Evolutionary conservation across 2,329 filamentous ascomycete genomes (phyloP).

Genomic region (Bipolaris oryzae): DNA sequence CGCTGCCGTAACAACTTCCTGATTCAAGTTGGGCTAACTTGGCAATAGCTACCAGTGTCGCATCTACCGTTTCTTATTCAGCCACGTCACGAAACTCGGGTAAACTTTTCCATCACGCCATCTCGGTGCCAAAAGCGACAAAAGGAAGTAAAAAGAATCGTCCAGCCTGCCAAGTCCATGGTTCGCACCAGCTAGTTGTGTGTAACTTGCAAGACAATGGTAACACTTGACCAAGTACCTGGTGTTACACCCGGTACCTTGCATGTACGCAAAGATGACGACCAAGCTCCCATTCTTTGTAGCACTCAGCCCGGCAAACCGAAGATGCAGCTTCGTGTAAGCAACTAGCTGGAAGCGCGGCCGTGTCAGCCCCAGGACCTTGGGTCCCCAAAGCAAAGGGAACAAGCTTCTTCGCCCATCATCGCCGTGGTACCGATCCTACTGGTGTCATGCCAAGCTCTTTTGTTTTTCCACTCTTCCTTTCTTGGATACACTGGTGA

Average conservation of each 20-base stretch:
- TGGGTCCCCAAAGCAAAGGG: not conserved
- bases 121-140: not conserved
- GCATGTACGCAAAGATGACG: not conserved
- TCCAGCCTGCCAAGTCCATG: constrained; percentile 8
- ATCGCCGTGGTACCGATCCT: no score
- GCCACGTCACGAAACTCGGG: not conserved
- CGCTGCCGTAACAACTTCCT: not conserved
- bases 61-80: not conserved
- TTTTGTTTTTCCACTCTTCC: no score
- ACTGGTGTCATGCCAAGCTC: no score
- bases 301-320: not conserved
- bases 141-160: constrained; percentile 1
- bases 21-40: not conserved
- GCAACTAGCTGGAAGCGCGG: not conserved
- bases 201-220: not conserved
- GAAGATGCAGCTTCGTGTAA: not conserved
- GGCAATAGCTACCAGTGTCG: not conserved
- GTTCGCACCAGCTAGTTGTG: constrained; percentile 3
- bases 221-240: not conserved
- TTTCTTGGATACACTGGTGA: no score
- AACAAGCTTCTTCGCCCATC: not conserved
- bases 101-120: not conserved
- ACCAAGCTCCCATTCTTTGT: not conserved
- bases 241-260: not conserved
- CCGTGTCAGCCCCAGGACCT: not conserved